Conservation (phyloP, 73 alveolate genomes). For the Stentor roeselii region DNA sequence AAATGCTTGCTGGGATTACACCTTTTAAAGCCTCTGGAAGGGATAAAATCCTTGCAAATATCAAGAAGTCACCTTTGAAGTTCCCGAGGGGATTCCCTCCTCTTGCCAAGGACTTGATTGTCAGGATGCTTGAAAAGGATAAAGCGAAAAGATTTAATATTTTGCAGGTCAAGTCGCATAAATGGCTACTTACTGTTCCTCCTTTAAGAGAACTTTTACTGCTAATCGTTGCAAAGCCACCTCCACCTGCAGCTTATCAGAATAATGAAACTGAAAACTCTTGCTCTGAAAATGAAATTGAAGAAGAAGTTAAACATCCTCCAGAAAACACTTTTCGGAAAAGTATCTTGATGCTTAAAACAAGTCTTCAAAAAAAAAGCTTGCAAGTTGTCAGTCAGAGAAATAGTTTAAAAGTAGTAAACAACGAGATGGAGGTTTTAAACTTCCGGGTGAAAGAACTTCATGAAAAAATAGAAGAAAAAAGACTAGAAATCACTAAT, state of each 20-base stretch:
- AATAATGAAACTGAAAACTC: neutral
- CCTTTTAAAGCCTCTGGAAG: conserved; percentile 39
- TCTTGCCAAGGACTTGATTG: conserved; percentile 26
- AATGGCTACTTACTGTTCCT: neutral
- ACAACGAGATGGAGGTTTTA: neutral
- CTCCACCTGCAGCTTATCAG: neutral
- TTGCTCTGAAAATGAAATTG: neutral
- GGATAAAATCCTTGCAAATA: conserved; percentile 18
- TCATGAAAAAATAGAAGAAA: neutral
- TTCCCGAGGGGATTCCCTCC: conserved; percentile 14
- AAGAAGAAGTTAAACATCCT: neutral
- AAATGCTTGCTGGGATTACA: conserved; percentile 34
- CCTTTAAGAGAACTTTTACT: conserved; percentile 20
- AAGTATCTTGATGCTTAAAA: neutral
- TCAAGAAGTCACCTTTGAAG: neutral
- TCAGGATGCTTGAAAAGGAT: neutral
- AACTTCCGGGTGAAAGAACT: neutral
- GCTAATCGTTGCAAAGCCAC: neutral
- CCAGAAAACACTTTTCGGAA: neutral
- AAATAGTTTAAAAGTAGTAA: neutral
- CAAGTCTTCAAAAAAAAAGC: neutral
- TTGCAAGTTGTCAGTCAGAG: neutral
- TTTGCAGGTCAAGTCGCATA: neutral
- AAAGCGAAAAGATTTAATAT: neutral
- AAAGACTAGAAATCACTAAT: neutral